Evolutionary conservation across 2,329 filamentous ascomycete genomes (phyloP).

Genomic region (Chalaropsis ovoidea): DNA sequence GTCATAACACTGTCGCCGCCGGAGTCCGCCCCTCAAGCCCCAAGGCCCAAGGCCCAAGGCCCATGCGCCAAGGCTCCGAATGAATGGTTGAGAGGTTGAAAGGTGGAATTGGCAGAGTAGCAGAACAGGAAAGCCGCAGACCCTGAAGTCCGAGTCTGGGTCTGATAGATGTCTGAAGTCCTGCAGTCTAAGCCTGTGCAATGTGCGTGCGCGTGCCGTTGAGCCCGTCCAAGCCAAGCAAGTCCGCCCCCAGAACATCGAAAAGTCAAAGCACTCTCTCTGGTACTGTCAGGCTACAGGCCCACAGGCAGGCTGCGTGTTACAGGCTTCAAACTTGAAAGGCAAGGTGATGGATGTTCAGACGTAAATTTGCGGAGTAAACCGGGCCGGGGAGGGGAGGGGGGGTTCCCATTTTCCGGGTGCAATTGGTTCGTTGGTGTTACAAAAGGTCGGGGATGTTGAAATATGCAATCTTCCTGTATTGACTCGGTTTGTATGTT

Average conservation of each 20-base stretch:
- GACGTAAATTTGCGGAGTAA: slow-evolving; percentile 2
- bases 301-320: too few species aligned
- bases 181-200: not conserved
- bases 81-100: not conserved
- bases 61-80: slow-evolving; percentile 3
- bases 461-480: not conserved
- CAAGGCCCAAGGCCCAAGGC: too few species aligned
- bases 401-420: not conserved
- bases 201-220: too few species aligned
- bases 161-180: not conserved
- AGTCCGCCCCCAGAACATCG: too few species aligned
- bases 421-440: not conserved
- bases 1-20: slow-evolving; percentile 5
- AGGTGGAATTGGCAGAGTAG: not conserved
- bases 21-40: not conserved
- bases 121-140: not conserved
- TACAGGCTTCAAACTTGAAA: not conserved
- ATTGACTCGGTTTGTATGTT: not conserved
- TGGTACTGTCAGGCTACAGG: too few species aligned
- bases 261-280: too few species aligned
- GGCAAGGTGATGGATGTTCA: not conserved
- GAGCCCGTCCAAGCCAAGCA: not conserved
- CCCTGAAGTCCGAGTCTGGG: too few species aligned
- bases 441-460: not conserved
- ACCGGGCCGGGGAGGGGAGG: not conserved